Evolutionary conservation across 805 yeast species (phyloP).

Genomic region (Candida tammaniensis): DNA sequence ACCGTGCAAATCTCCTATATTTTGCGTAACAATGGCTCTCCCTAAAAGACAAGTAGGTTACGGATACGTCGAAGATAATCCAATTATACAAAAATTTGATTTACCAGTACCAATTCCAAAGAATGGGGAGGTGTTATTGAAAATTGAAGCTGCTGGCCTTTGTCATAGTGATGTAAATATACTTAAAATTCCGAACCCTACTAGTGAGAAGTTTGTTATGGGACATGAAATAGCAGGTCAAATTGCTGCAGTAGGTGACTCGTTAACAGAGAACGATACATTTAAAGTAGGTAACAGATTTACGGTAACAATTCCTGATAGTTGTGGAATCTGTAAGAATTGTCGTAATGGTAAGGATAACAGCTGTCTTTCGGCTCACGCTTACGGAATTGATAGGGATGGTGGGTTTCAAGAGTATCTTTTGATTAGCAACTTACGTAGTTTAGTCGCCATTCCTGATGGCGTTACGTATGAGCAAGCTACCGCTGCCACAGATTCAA

Average conservation of each 20-base stretch:
- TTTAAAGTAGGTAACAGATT: constrained; percentile 30
- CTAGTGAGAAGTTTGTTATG: constrained; percentile 31
- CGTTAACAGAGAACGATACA: constrained; percentile 18
- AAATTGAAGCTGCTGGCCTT: constrained; percentile 43
- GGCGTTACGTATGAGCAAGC: constrained; percentile 36
- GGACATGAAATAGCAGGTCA: constrained; percentile 46
- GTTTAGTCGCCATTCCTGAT: constrained; percentile 39
- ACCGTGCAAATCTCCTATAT: no score
- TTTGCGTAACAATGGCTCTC: no score
- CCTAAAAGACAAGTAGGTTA: constrained; percentile 31
- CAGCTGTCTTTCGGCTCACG: constrained; percentile 22
- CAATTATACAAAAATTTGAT: constrained; percentile 23
- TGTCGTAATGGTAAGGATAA: constrained; percentile 37
- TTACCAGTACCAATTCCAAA: constrained; percentile 31
- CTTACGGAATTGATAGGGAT: constrained; percentile 35
- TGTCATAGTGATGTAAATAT: constrained; percentile 45
- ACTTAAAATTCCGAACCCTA: constrained; percentile 20
- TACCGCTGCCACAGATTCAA: constrained; percentile 42
- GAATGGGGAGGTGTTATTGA: constrained; percentile 28
- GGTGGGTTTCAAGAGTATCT: constrained; percentile 44
- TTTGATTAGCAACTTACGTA: constrained; percentile 31
- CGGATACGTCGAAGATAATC: constrained; percentile 30
- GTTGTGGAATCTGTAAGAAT: constrained; percentile 34
- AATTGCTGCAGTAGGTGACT: constrained; percentile 29
- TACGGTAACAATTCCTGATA: constrained; percentile 24